Percentiles rank a stretch among this genome's conserved stretches.
phyloP scores from a whole-genome alignment of 257 asterid species.

The Capsicum rhomboideum region DNA sequence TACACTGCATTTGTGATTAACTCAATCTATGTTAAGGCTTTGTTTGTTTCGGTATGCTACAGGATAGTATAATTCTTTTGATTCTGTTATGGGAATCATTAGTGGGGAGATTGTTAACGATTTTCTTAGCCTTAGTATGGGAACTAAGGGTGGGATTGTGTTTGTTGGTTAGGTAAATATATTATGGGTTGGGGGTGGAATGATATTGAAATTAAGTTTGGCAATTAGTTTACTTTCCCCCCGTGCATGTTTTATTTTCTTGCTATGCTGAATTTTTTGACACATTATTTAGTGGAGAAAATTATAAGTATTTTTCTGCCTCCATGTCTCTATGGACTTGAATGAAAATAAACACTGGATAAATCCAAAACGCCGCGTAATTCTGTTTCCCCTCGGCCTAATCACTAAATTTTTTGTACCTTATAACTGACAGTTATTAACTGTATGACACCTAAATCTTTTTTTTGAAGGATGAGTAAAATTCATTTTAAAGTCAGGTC shows the following conservation, averaged over 20 bases:
- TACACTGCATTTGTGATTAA: conserved; percentile 7
- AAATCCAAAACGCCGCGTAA: not conserved
- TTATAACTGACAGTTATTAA: too few relatives aligned
- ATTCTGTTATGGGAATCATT: not conserved
- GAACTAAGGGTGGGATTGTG: not conserved
- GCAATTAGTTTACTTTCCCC: not conserved
- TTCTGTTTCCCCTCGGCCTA: not conserved
- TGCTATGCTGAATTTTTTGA: not conserved
- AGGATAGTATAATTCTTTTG: not conserved
- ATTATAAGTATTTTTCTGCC: not conserved
- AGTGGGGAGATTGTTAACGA: not conserved
- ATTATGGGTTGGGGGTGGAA: not conserved
- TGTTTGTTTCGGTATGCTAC: not conserved
- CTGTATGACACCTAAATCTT: not conserved
- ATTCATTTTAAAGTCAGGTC: not conserved
- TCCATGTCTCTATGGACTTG: not conserved
- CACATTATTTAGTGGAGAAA: not conserved
- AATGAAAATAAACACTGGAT: not conserved
- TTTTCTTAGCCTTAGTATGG: not conserved
- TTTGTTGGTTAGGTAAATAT: not conserved
- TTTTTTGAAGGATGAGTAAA: not conserved
- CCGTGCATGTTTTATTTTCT: not conserved
- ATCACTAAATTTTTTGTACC: not conserved
- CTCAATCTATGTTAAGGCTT: not conserved
- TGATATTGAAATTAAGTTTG: not conserved